Base-by-base conservation (phyloP, 768 basidiomycete species). In the Suillus bovinus region DNA sequence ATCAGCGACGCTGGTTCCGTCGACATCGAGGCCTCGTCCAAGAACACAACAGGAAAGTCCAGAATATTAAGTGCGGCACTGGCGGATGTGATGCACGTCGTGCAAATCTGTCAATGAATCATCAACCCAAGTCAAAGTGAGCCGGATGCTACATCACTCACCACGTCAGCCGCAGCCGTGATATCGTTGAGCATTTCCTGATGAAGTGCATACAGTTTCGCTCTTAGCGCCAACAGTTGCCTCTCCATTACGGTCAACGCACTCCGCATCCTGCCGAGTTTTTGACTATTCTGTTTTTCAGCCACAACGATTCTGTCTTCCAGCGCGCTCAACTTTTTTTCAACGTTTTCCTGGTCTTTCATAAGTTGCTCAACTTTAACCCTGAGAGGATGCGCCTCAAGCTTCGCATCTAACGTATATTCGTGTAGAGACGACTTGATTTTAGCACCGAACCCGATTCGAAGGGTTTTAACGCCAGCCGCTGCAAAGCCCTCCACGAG, bases 1-100 rank as follows among this genome's bases (percentile, higher is more conserved):
- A 98, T 89, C 60, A 96, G 78, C 22, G 93, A 91, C 27, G 93
- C 89, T 13, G 95, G 94, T 75, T 98, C 95, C 3, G 94, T 96
- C 36, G 92, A 94, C 94, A 97, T 96, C 9, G 92, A 93, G 1
- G 96, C 96, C 74, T 98, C 95, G 70, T 98, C 96, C 16, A 97
- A 76, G 69, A 96, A 95, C 2, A 97, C 94, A 36, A 96, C 85
- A 3, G 95, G 95, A 70, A 97, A 96, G 71, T 97, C 96, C 20
- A 86, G 80, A 8, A 88, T 83, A 63, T 86, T 85, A 59, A 95
- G 75, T 0, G 85, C 80, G 22, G 76, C 72, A 24, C 85, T 86
- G 11, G 87, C 91, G 16, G 93, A 84, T 0, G 91, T 88, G 56
- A 96, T 85, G 71, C 92, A 94, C 4, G 94, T 96, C 14, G 94